Conservation (phyloP, 129 eudicot genomes). For the Lonicera japonica region DNA sequence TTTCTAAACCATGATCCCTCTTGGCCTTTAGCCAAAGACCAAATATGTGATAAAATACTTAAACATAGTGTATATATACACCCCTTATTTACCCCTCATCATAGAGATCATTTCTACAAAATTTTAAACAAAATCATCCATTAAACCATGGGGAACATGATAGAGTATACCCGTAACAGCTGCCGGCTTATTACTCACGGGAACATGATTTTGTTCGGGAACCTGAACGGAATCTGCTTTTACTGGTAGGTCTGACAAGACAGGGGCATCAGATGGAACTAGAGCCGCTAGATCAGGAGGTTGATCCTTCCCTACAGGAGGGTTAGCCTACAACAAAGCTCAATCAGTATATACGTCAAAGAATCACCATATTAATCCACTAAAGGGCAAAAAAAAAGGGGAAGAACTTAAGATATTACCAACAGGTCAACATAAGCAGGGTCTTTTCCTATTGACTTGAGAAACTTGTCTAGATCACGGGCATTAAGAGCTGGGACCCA, state of each 20-base stretch:
- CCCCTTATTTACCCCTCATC: no score
- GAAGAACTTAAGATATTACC: slow-evolving; percentile 36
- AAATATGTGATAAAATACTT: no score
- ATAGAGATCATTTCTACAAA: no score
- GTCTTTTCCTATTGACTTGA: slow-evolving; percentile 62
- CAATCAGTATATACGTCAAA: background rate
- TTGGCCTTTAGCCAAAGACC: no score
- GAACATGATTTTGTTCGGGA: slow-evolving; percentile 24
- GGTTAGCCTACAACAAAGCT: slow-evolving; percentile 59
- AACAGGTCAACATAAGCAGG: slow-evolving; percentile 85
- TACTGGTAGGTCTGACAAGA: slow-evolving; percentile 28
- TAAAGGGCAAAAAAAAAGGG: background rate
- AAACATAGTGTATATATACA: background rate
- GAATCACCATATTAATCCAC: background rate
- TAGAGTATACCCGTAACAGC: slow-evolving; percentile 37
- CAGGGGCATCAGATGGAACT: slow-evolving; percentile 64
- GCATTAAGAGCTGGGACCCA: slow-evolving; percentile 53
- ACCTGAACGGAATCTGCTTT: slow-evolving; percentile 39
- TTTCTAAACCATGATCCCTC: no score
- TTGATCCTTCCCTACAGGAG: slow-evolving; percentile 87
- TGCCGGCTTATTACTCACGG: slow-evolving; percentile 28
- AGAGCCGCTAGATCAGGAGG: slow-evolving; percentile 89
- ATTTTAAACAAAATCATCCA: no score
- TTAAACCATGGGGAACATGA: no score
- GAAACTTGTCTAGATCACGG: slow-evolving; percentile 64